Evolutionary conservation across 169 alveolate genomes (phyloP).

Genomic region (Perkinsus marinus): DNA sequence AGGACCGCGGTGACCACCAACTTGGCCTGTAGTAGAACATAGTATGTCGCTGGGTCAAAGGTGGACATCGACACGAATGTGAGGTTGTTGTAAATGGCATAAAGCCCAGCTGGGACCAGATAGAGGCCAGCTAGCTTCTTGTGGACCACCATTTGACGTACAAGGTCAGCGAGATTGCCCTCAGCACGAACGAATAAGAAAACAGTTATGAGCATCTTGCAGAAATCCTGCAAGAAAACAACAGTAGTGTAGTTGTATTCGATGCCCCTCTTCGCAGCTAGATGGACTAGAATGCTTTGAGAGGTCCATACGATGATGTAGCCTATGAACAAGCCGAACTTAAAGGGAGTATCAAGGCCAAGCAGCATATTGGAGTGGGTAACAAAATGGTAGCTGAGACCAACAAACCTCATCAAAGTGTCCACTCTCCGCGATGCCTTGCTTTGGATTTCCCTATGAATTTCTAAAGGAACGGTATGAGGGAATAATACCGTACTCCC

Average conservation of each 20-base stretch:
- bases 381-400: neutral
- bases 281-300: neutral
- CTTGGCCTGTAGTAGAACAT: neutral
- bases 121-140: neutral
- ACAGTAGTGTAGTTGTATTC: neutral
- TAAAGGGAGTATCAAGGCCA: neutral
- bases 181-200: neutral
- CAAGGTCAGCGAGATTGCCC: neutral
- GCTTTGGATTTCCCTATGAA: too few species aligned
- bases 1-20: neutral
- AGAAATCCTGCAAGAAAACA: neutral
- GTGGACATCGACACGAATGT: neutral
- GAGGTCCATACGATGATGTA: neutral
- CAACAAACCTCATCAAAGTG: neutral
- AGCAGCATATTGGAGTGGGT: neutral
- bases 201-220: neutral
- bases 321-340: neutral
- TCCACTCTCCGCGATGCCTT: too few species aligned
- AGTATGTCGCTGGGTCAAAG: neutral
- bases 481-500: too few species aligned
- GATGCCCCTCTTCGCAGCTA: neutral
- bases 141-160: neutral
- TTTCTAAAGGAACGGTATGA: too few species aligned
- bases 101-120: neutral
- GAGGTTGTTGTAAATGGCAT: neutral